Conservation (phyloP, 2,329 filamentous ascomycete genomes). For the Hirsutella rhossiliensis region DNA sequence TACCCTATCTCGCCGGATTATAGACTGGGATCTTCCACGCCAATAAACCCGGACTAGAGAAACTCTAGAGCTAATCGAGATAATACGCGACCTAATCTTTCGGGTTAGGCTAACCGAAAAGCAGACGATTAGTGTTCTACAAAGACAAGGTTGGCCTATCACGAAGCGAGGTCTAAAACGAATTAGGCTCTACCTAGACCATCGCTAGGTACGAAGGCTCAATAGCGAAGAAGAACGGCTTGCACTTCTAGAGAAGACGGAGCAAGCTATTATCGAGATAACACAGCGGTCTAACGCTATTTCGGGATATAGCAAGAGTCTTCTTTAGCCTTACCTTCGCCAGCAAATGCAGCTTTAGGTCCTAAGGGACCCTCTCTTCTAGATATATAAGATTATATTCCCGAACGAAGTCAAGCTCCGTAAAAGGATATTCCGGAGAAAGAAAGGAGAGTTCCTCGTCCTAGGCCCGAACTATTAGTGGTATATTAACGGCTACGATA, state of each 20-base stretch:
- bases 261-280: too few species aligned
- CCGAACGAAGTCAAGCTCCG: too few species aligned
- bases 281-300: too few species aligned
- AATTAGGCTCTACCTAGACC: not conserved
- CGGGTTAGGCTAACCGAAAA: not conserved
- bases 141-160: too few species aligned
- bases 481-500: not conserved
- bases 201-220: not conserved
- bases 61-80: constrained; percentile 4
- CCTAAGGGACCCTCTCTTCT: not conserved
- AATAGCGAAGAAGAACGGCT: too few species aligned
- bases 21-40: constrained; percentile 2
- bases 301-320: too few species aligned
- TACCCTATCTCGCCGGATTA: too few species aligned
- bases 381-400: constrained; percentile 1
- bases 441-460: too few species aligned
- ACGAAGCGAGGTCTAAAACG: not conserved
- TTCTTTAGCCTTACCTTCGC: too few species aligned
- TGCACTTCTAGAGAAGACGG: too few species aligned
- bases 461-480: not conserved
- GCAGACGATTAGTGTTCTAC: not conserved
- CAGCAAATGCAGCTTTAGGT: not conserved
- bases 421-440: too few species aligned
- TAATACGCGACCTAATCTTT: constrained; percentile 3
- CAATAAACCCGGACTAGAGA: constrained; percentile 3